Conservation (phyloP, 176 grass and related monocot genomes). For the Cenchrus purpureus region DNA sequence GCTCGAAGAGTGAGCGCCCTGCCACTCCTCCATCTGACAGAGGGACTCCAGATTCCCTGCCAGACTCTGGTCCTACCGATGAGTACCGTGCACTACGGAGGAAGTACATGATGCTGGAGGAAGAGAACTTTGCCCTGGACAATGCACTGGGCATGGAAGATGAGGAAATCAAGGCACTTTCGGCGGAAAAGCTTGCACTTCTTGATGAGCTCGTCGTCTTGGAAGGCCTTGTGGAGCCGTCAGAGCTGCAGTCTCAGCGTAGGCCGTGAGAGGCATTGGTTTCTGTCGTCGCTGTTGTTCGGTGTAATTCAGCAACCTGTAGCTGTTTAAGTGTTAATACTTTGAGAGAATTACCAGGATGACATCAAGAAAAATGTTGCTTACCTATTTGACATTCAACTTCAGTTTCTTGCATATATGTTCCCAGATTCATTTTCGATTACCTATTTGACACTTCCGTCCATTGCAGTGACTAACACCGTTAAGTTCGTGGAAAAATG, state of each 20-base stretch:
- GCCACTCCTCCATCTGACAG: conserved; percentile 40
- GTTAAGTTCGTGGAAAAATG: too few relatives aligned
- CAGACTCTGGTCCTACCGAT: conserved; percentile 59
- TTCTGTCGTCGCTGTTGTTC: not conserved
- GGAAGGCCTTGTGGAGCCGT: conserved; percentile 81
- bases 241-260: conserved; percentile 17
- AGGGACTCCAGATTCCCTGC: conserved; percentile 51
- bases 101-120: conserved; percentile 86
- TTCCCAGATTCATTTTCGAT: too few relatives aligned
- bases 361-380: too few relatives aligned
- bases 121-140: conserved; percentile 79
- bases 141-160: conserved; percentile 60
- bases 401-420: too few relatives aligned
- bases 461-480: too few relatives aligned
- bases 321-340: not conserved
- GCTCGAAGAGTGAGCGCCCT: conserved; percentile 43
- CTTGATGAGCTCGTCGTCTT: conserved; percentile 96
- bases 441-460: too few relatives aligned
- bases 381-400: too few relatives aligned
- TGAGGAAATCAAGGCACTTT: conserved; percentile 57
- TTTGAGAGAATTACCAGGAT: not conserved
- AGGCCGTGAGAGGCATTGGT: conserved; percentile 30
- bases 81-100: conserved; percentile 72
- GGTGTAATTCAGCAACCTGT: conserved; percentile 22
- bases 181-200: conserved; percentile 70